Base-by-base conservation (phyloP, 1,139 yeast genomes). In the Protomyces pachydermus region DNA sequence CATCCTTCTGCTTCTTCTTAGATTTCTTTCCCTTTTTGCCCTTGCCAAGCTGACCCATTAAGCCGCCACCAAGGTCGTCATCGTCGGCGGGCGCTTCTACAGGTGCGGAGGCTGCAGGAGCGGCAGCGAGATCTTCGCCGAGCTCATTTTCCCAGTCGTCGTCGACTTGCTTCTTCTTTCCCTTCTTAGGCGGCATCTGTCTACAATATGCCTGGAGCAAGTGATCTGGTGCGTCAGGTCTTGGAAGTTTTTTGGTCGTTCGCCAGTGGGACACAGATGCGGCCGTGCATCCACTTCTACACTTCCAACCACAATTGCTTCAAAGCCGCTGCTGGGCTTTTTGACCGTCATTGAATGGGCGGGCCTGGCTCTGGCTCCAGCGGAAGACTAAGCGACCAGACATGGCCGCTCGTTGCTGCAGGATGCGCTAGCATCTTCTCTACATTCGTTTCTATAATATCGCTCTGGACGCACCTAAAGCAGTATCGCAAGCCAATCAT, bases 401-500 rank as follows among this genome's bases (percentile, higher is more conserved):
- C 53, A 28, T 58, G 62, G 62, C 62, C 62, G 28, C 53, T 58
- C 53, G 52, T 58, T 34, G 56, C 54, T 9, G 62, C 62, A 32
- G 62, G 51, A 6, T 20, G 39, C 45, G 56, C 56, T 50, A 51
- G 56, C 9, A 58, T 55, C 18, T 58, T 58, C 45, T 51, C 62
- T 38, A 58, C 62, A 14, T 34, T 58, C 34, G 62, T 58, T 12
- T 81, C 88, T 0, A 52, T 75, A 1, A 68, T 75, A 5, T 80
- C 86, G 1, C 82, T 86, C 3, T 74, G 73, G 52, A 72, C 78
- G 66, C 91, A 86, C 62, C 74, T 84, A 46, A 74, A 74, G 62
- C 91, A 91, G 76, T 93, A 93, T 75, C 77, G 98, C 58, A 89
- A 88, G 71, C 98, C 98, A 0, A 81, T 83, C 72, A 95, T 90